Evolutionary conservation across 306 rosid genomes (phyloP).

Genomic region (Cucumis cinereus): DNA sequence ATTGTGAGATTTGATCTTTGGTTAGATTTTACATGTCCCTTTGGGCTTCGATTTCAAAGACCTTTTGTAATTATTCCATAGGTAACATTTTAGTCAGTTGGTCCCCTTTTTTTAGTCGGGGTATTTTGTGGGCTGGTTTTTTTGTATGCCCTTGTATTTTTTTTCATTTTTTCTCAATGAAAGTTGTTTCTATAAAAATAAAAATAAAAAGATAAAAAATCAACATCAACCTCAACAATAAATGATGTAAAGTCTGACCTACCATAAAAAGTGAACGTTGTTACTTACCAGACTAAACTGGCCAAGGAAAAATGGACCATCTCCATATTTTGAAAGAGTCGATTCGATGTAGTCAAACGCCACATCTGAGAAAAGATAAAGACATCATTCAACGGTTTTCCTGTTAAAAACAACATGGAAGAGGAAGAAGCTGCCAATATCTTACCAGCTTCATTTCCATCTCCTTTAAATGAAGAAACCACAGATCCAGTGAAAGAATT

Average conservation of each 20-base stretch:
- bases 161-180: too few species aligned
- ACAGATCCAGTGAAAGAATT: constrained; percentile 38
- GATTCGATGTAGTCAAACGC: constrained; percentile 60
- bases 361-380: constrained; percentile 21
- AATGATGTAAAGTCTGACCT: background rate
- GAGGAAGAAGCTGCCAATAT: constrained; percentile 5
- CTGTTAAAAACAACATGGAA: background rate
- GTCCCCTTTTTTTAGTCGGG: too few species aligned
- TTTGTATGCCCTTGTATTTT: too few species aligned
- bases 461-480: constrained; percentile 48
- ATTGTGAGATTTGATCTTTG: too few species aligned
- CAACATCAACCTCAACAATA: background rate
- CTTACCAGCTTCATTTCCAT: constrained; percentile 41
- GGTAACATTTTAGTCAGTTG: too few species aligned
- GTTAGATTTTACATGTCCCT: too few species aligned
- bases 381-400: background rate
- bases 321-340: constrained; percentile 57
- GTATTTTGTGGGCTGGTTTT: too few species aligned
- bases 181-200: too few species aligned
- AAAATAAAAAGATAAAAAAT: too few species aligned
- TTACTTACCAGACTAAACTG: constrained; percentile 54
- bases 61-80: too few species aligned
- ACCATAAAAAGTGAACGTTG: background rate
- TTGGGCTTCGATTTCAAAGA: too few species aligned
- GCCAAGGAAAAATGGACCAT: constrained; percentile 79